These are phyloP conservation scores for Bipolaris gigantea DNA, from an alignment of 2,329 filamentous ascomycete genomes.

Conservation along the genomic window DNA sequence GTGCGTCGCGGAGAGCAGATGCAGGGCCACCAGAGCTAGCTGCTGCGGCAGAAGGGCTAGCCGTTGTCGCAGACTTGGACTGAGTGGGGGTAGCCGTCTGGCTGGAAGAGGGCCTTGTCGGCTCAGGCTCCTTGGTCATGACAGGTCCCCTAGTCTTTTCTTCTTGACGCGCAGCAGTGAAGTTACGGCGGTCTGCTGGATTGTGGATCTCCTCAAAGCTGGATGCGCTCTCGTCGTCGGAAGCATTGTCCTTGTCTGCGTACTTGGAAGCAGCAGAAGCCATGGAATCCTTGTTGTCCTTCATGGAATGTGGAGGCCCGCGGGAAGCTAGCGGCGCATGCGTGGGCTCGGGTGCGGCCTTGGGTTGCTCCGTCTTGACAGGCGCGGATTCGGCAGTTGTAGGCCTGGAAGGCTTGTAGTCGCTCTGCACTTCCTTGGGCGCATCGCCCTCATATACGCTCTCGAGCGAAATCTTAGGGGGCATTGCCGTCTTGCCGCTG, in stretches of 20 bases:
- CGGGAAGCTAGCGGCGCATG: conserved; percentile 52
- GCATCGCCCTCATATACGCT: conserved; percentile 84
- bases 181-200: conserved; percentile 64
- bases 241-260: conserved; percentile 71
- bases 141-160: conserved; percentile 44
- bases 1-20: conserved; percentile 63
- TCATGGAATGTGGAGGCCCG: conserved; percentile 68
- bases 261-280: conserved; percentile 83
- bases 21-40: conserved; percentile 50
- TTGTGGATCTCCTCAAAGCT: conserved; percentile 86
- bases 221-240: conserved; percentile 66
- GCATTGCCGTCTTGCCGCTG: conserved; percentile 77
- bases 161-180: conserved; percentile 43
- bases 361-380: conserved; percentile 57
- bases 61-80: conserved; percentile 41
- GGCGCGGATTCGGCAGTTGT: conserved; percentile 44
- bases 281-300: conserved; percentile 86
- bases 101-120: conserved; percentile 49
- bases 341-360: conserved; percentile 52
- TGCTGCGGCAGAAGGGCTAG: conserved; percentile 41
- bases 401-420: conserved; percentile 62
- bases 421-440: conserved; percentile 73
- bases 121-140: conserved; percentile 47
- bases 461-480: conserved; percentile 91
- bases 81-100: conserved; percentile 37